Conservation (phyloP, 2,329 filamentous ascomycete genomes). For the Pleomassaria siparia region DNA sequence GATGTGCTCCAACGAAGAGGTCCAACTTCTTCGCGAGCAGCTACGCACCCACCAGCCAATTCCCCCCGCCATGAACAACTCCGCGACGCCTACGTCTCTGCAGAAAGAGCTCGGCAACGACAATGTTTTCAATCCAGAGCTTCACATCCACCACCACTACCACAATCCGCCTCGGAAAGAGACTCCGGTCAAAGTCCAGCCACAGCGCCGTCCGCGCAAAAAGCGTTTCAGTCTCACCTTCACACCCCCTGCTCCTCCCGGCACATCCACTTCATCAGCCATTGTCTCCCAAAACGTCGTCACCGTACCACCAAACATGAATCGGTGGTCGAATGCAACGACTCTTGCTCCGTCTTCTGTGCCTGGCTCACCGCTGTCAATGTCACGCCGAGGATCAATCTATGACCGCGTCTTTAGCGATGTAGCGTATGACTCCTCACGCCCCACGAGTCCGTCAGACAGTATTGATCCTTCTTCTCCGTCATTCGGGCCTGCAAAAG, state of each 20-base stretch:
- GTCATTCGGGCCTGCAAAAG: constrained; percentile 53
- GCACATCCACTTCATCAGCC: constrained; percentile 54
- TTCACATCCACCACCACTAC: constrained; percentile 95
- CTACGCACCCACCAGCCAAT: constrained; percentile 76
- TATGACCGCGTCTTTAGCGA: constrained; percentile 73
- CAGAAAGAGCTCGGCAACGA: constrained; percentile 67
- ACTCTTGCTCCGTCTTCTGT: constrained; percentile 68
- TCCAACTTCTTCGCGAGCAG: constrained; percentile 82
- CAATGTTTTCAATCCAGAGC: constrained; percentile 51
- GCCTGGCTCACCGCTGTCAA: constrained; percentile 79
- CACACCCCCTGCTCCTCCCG: constrained; percentile 44
- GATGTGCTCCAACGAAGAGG: constrained; percentile 89
- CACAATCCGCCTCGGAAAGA: constrained; percentile 59
- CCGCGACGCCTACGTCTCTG: constrained; percentile 56
- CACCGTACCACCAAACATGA: constrained; percentile 55
- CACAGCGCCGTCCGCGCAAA: constrained; percentile 62
- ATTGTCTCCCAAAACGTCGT: constrained; percentile 65
- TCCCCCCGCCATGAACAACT: constrained; percentile 37
- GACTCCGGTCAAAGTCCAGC: constrained; percentile 48
- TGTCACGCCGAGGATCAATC: constrained; percentile 67
- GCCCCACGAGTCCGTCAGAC: constrained; percentile 74
- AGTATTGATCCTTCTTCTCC: constrained; percentile 65
- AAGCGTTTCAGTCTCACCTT: constrained; percentile 68
- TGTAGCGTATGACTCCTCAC: constrained; percentile 63
- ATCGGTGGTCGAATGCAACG: constrained; percentile 68